Evolutionary conservation across 2,329 filamentous ascomycete genomes (phyloP).

Genomic region (Aspergillus awamori): DNA sequence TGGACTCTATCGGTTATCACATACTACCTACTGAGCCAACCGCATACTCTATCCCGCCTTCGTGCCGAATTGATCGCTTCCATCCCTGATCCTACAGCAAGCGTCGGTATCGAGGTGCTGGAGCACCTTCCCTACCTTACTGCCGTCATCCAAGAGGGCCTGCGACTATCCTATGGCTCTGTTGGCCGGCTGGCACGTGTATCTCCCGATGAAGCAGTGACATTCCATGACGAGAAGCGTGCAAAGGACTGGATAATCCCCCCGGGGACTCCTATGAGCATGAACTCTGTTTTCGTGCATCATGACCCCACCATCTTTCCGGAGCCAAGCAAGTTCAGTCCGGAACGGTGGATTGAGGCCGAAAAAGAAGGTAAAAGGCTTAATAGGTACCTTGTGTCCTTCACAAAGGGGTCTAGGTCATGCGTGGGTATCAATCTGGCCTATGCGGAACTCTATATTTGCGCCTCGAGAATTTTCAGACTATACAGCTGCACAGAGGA

Average conservation of each 20-base stretch:
- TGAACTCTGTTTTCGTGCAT: slow-evolving; percentile 1
- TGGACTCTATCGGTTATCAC: too few species aligned
- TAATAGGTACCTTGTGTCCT: slow-evolving; percentile 8
- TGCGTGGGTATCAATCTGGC: slow-evolving; percentile 15
- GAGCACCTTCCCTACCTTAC: slow-evolving; percentile 13
- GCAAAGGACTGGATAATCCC: background rate
- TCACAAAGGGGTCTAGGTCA: slow-evolving; percentile 1
- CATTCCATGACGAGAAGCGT: background rate
- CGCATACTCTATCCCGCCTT: too few species aligned
- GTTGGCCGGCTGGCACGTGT: slow-evolving; percentile 1
- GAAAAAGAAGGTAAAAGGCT: background rate
- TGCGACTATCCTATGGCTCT: slow-evolving; percentile 5
- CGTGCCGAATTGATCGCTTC: background rate
- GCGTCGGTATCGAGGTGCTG: background rate
- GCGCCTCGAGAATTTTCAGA: too few species aligned
- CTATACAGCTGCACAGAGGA: too few species aligned
- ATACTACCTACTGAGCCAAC: background rate
- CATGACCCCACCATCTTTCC: slow-evolving; percentile 4
- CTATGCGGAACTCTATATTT: slow-evolving; percentile 7
- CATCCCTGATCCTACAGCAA: background rate
- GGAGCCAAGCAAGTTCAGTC: background rate
- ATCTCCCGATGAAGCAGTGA: slow-evolving; percentile 1
- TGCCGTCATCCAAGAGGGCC: slow-evolving; percentile 11
- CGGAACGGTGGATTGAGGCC: slow-evolving; percentile 6
- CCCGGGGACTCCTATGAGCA: background rate